Percentiles rank a stretch among this genome's conserved stretches.
These are phyloP conservation scores for Kurtzmaniella natalensis DNA, from an alignment of 1,139 yeast species.

Conservation along the genomic window DNA sequence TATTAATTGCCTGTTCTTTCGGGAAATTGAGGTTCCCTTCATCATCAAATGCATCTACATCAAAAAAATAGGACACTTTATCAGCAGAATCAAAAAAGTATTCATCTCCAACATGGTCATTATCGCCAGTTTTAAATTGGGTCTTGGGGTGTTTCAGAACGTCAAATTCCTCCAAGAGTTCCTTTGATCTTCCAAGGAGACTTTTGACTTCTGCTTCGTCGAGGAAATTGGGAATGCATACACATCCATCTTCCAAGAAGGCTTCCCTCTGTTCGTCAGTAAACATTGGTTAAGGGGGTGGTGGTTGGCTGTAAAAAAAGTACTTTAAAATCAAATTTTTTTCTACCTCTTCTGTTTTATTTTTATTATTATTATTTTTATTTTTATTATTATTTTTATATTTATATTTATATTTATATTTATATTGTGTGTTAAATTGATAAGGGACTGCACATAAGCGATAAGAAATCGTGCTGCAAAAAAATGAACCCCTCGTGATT, in stretches of 20 bases:
- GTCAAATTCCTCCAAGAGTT: constrained; percentile 48
- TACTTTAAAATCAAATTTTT: too few species aligned
- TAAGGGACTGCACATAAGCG: too few species aligned
- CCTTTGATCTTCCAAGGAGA: constrained; percentile 41
- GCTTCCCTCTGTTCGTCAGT: constrained; percentile 38
- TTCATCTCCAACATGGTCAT: constrained; percentile 67
- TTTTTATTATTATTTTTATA: too few species aligned
- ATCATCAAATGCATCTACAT: constrained; percentile 61
- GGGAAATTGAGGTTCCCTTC: constrained; percentile 49
- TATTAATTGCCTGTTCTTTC: constrained; percentile 59
- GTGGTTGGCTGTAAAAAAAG: too few species aligned
- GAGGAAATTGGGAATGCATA: constrained; percentile 57
- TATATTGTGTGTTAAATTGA: too few species aligned
- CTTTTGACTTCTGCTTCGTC: constrained; percentile 31
- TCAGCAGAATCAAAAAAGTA: constrained; percentile 70
- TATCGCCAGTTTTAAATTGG: constrained; percentile 62
- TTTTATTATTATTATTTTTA: too few species aligned
- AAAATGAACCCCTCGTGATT: too few species aligned
- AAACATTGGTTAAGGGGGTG: constrained; percentile 7
- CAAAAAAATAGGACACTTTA: constrained; percentile 67
- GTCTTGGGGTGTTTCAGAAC: constrained; percentile 64
- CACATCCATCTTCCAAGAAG: constrained; percentile 57
- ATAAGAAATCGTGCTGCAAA: too few species aligned
- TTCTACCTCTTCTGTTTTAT: not conserved
- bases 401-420: too few species aligned